Conservation (phyloP, 1,284 basidiomycete species). For the Boletus albobrunnescens region DNA sequence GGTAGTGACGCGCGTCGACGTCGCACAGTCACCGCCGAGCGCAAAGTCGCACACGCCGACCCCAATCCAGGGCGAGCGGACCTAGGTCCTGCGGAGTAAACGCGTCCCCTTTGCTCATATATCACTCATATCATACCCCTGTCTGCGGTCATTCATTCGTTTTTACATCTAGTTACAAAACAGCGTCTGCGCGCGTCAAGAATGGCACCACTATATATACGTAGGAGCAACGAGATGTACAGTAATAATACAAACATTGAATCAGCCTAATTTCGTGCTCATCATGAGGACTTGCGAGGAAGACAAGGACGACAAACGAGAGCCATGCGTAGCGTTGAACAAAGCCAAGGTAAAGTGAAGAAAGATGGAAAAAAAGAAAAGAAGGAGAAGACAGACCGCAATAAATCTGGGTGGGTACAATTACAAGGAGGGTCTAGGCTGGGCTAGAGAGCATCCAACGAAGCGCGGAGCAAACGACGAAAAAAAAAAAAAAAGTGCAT, state of each 20-base stretch:
- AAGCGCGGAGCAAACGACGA: constrained; percentile 1
- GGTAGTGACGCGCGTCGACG: not conserved
- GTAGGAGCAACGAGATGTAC: constrained; percentile 15
- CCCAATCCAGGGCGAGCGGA: not conserved
- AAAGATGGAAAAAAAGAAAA: not conserved
- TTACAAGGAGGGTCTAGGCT: constrained; percentile 32
- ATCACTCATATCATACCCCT: not conserved
- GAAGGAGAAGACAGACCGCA: not conserved
- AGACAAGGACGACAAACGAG: not conserved
- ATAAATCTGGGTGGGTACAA: constrained; percentile 31
- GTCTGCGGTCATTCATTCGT: not conserved
- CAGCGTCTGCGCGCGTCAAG: not conserved
- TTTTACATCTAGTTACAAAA: constrained; percentile 3
- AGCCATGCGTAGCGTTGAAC: not conserved
- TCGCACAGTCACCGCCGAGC: constrained; percentile 27
- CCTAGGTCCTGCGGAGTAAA: not conserved
- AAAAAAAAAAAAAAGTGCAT: constrained; percentile 18
- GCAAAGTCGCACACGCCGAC: constrained; percentile 14
- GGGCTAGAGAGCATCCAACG: constrained; percentile 29
- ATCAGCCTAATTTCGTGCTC: constrained; percentile 12
- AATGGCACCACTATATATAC: constrained; percentile 13
- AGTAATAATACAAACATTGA: constrained; percentile 26
- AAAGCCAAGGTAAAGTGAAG: not conserved
- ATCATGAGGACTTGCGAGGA: not conserved
- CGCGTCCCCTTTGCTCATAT: not conserved